A percentile compares a stretch with the other conserved stretches of the same genome.
Conservation (phyloP, 257 asterid genomes). For the Perilla frutescens region DNA sequence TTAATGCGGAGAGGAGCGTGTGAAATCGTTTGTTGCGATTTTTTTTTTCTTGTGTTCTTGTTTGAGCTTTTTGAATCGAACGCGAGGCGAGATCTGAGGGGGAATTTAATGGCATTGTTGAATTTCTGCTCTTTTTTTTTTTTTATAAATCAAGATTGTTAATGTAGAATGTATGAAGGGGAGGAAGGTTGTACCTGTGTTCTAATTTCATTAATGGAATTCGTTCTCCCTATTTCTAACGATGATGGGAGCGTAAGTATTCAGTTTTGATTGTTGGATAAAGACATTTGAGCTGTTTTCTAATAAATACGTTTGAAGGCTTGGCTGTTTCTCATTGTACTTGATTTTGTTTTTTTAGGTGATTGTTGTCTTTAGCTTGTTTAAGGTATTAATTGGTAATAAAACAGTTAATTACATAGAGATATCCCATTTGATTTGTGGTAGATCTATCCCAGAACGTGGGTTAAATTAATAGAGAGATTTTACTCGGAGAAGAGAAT, state of each 20-base stretch:
- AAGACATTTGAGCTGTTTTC: conserved; percentile 26
- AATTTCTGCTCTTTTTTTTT: not conserved
- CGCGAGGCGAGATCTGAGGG: conserved; percentile 46
- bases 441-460: too few species aligned
- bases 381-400: conserved; percentile 17
- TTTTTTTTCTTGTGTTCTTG: not conserved
- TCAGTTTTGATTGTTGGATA: conserved; percentile 2
- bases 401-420: conserved; percentile 15
- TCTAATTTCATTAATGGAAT: conserved; percentile 5
- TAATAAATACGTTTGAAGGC: not conserved
- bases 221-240: conserved; percentile 16
- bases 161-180: conserved; percentile 10
- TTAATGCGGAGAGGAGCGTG: conserved; percentile 24
- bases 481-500: too few species aligned
- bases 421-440: not conserved
- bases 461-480: too few species aligned
- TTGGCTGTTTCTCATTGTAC: conserved; percentile 15
- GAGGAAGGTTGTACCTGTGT: conserved; percentile 18
- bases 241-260: not conserved
- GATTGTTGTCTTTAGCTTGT: conserved; percentile 9
- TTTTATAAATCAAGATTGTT: not conserved
- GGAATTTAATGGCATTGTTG: conserved; percentile 34
- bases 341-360: conserved; percentile 10
- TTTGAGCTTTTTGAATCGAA: conserved; percentile 18
- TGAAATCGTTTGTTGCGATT: conserved; percentile 31